Evolutionary conservation across 2,329 filamentous ascomycete genomes (phyloP).

Genomic region (Colletotrichum euphorbiae): DNA sequence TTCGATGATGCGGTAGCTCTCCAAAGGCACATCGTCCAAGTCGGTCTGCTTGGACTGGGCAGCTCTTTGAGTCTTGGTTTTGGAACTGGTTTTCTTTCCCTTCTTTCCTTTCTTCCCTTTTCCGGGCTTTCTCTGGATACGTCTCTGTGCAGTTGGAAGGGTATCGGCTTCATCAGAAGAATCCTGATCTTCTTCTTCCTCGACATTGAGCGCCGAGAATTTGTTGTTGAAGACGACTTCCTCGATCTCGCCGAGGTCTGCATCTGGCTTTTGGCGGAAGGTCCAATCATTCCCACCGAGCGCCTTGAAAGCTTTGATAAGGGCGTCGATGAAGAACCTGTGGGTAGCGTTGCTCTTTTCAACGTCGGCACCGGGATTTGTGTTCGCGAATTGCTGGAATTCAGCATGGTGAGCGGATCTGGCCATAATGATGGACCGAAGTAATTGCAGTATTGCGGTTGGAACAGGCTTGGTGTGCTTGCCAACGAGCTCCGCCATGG

Average conservation of each 20-base stretch:
- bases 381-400: conserved; percentile 49
- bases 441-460: conserved; percentile 48
- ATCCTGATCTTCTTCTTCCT: not conserved
- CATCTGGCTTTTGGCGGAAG: no score
- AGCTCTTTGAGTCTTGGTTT: conserved; percentile 41
- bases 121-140: conserved; percentile 39
- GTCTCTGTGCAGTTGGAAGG: conserved; percentile 6
- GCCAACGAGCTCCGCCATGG: conserved; percentile 54
- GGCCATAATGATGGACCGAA: conserved; percentile 53
- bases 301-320: conserved; percentile 50
- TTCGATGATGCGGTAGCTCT: conserved; percentile 58
- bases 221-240: not conserved
- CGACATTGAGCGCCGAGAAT: not conserved
- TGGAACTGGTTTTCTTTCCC: conserved; percentile 19
- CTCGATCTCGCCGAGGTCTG: not conserved
- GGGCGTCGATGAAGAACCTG: conserved; percentile 56
- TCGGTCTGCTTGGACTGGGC: conserved; percentile 27
- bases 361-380: conserved; percentile 50
- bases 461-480: conserved; percentile 50
- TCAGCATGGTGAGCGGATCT: conserved; percentile 44
- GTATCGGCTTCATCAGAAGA: not conserved
- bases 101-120: conserved; percentile 36
- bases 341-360: conserved; percentile 54
- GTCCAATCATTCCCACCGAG: conserved; percentile 49
- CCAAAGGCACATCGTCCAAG: conserved; percentile 55